Conservation (phyloP, 2,329 filamentous ascomycete genomes). For the Fusarium torulosum region DNA sequence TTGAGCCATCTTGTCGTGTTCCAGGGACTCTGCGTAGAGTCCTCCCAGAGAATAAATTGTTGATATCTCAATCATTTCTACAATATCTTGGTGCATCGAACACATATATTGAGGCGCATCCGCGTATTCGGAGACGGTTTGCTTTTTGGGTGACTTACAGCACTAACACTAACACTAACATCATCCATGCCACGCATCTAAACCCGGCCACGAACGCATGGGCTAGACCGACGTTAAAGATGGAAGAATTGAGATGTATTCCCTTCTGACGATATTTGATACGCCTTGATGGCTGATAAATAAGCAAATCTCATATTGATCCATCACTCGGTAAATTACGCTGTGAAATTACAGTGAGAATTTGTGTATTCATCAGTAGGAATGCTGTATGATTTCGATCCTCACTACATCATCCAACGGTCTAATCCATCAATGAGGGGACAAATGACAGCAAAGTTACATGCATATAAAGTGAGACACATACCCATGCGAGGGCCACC, state of each 20-base stretch:
- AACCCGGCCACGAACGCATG: too few species aligned
- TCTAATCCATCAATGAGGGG: not conserved
- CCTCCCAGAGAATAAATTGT: not conserved
- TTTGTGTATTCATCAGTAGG: not conserved
- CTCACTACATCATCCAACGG: not conserved
- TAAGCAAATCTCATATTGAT: not conserved
- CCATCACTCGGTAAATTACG: too few species aligned
- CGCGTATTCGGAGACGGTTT: constrained; percentile 27
- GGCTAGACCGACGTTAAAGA: too few species aligned
- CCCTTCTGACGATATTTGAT: not conserved
- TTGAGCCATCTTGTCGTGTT: constrained; percentile 7
- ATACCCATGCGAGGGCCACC: constrained; percentile 13
- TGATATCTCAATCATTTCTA: constrained; percentile 4
- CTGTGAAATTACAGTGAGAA: not conserved
- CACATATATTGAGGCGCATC: not conserved
- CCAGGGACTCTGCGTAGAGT: not conserved
- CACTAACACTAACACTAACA: constrained; percentile 6
- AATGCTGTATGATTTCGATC: not conserved
- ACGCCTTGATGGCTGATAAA: not conserved
- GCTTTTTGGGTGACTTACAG: not conserved
- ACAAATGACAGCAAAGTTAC: constrained; percentile 6
- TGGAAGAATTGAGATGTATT: not conserved
- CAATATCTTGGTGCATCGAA: constrained; percentile 1
- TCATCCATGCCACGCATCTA: not conserved
- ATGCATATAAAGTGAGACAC: constrained; percentile 30